Percentiles rank a stretch among this genome's conserved stretches.
These are phyloP conservation scores for Pseudogymnoascus sp. DNA, from an alignment of 2,329 filamentous ascomycete species.

Conservation along the genomic window DNA sequence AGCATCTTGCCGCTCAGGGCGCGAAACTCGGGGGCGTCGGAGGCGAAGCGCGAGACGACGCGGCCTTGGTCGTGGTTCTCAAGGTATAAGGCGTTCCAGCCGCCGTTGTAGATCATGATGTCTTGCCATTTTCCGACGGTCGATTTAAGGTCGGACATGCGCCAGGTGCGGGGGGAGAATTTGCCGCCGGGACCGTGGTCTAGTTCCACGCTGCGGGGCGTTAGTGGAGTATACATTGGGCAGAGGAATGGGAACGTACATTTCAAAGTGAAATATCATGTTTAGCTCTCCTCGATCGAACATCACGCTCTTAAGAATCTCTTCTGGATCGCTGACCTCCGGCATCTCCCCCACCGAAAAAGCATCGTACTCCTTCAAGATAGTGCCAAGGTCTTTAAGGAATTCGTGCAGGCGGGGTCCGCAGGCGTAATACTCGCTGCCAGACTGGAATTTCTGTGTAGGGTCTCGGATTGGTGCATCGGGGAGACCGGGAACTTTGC, in stretches of 20 bases:
- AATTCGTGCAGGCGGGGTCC: constrained; percentile 51
- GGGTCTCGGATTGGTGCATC: constrained; percentile 37
- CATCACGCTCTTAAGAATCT: constrained; percentile 45
- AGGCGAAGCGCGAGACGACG: constrained; percentile 39
- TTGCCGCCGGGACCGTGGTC: constrained; percentile 39
- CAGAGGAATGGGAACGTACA: constrained; percentile 31
- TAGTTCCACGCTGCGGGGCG: constrained; percentile 36
- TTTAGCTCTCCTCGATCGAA: constrained; percentile 51
- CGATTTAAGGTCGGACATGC: constrained; percentile 33
- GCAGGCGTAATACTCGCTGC: constrained; percentile 37
- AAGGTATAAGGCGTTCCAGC: constrained; percentile 49
- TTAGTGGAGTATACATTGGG: constrained; percentile 9
- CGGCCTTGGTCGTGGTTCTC: constrained; percentile 51
- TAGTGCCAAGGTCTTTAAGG: constrained; percentile 37
- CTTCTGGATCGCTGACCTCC: constrained; percentile 36
- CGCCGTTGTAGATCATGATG: constrained; percentile 42
- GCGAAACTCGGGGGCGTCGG: constrained; percentile 35
- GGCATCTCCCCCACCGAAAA: constrained; percentile 45
- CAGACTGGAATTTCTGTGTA: constrained; percentile 41
- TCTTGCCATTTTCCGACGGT: constrained; percentile 43
- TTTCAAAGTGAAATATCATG: constrained; percentile 68
- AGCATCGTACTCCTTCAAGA: constrained; percentile 39
- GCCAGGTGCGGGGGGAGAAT: constrained; percentile 35
- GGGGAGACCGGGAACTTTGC: constrained; percentile 48
- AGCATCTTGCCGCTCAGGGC: constrained; percentile 43